Conservation (phyloP, 495 filamentous ascomycete species). For the Viridothelium virens region DNA sequence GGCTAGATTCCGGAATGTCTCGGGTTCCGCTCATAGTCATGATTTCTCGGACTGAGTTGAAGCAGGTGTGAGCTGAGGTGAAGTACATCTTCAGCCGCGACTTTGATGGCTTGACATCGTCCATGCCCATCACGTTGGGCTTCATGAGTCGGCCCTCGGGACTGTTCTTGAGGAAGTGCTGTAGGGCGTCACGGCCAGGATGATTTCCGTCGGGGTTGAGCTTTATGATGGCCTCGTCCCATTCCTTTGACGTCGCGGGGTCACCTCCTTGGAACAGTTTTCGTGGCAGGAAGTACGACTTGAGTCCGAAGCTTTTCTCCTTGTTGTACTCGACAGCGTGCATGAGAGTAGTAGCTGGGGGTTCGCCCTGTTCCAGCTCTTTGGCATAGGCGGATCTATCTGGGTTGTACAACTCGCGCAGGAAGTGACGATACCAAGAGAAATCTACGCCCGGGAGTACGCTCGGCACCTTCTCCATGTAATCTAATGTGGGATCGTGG, state of each 20-base stretch:
- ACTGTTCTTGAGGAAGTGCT: neutral
- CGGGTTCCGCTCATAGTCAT: neutral
- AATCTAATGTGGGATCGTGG: neutral
- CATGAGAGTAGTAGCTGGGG: neutral
- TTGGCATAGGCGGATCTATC: neutral
- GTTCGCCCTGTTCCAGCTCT: neutral
- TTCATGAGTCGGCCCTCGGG: neutral
- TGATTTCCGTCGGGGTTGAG: neutral
- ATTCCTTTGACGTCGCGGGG: neutral
- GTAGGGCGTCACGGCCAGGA: neutral
- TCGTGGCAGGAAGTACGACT: neutral
- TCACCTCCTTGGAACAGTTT: neutral
- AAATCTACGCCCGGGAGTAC: neutral
- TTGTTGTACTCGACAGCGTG: neutral
- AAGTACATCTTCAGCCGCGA: neutral
- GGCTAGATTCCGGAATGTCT: neutral
- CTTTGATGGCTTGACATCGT: neutral
- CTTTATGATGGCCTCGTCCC: neutral
- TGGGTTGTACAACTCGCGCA: neutral
- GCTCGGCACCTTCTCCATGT: neutral
- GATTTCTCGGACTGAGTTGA: neutral
- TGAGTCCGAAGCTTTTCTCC: neutral
- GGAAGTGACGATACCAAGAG: neutral
- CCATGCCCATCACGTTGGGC: neutral
- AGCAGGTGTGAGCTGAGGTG: neutral